Conservation (phyloP, 2,329 filamentous ascomycete species). For the Penicillium vulpinum region DNA sequence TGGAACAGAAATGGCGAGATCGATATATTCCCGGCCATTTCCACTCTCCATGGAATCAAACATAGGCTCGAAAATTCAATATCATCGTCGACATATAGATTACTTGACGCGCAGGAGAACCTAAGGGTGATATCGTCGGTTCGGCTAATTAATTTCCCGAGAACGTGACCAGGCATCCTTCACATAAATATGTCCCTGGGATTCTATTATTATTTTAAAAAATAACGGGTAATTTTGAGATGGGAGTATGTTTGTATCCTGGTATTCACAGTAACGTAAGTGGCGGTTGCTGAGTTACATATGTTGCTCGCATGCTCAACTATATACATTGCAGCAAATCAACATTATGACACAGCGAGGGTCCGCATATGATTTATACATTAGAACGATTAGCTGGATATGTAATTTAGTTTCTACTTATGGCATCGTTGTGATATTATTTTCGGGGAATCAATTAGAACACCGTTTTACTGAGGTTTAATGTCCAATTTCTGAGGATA, state of each 20-base stretch:
- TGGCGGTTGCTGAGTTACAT: neutral
- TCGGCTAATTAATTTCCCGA: constrained; percentile 4
- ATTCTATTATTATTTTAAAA: no score
- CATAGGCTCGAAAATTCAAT: neutral
- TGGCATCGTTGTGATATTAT: no score
- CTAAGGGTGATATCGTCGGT: constrained; percentile 2
- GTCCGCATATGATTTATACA: neutral
- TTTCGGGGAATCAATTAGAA: no score
- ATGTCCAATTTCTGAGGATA: neutral
- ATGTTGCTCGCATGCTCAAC: no score
- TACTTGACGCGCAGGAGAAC: neutral
- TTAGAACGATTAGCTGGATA: no score
- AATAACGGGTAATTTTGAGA: neutral
- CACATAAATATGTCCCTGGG: neutral
- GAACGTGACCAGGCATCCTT: neutral
- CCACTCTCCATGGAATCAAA: neutral
- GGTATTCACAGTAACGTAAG: neutral
- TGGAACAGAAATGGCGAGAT: constrained; percentile 10
- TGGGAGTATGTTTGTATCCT: neutral
- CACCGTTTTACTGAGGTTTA: neutral
- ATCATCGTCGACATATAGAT: neutral
- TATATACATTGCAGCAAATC: neutral
- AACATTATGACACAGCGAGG: neutral
- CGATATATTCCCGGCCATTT: constrained; percentile 10
- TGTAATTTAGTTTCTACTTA: no score